Evolutionary conservation across 768 basidiomycete species (phyloP), one percentile per base, ranked within the genome.

Genomic region (Cantharellus anzutake): DNA sequence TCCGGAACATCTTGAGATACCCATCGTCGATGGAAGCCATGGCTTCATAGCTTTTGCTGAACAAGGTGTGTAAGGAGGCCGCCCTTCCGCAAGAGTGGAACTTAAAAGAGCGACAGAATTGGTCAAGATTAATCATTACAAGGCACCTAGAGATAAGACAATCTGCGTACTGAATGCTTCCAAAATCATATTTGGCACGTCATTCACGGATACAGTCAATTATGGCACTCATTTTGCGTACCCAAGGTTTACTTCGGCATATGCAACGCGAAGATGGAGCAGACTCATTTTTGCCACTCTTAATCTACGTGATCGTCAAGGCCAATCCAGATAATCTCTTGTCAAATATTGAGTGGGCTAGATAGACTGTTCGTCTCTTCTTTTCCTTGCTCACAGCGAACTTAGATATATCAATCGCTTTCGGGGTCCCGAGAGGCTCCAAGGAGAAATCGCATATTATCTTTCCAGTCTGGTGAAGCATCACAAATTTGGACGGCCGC

Each of bases 161-260:
- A 98, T 99, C 59, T 98, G 96, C 70, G 86, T 98, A 42, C 72
- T 98, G 56, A 99, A 99, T 68, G 87, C 82, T 70, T 99, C 93
- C 80, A 99, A 99, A 74, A 91, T 99, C 70, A 98, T 99, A 65
- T 98, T 96, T 67, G 96, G 94, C 92, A 64, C 62, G 84, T 70
- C 4, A 11, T 29, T 29, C 29, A 39, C 11, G 41, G 4, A 48
- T 48, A 11, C 58, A 4, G 11, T 20, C 20, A 59, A 60, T 51
- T 7, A 50, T 51, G 11, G 7, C 41, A 4, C 4, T n/a, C 7
- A 53, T 42, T 58, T 20, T 35, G 37, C 7, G 11, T 41, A 7
- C 50, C 62, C 11, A 66, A 96, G 92, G 93, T 51, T 73, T 97
- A 39, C 85, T 99, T 60, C 80, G 92, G 61, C 92, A 97, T 73